phyloP scores from a whole-genome alignment of 2,329 filamentous ascomycete genomes.

The Clarireedia monteithiana region DNA sequence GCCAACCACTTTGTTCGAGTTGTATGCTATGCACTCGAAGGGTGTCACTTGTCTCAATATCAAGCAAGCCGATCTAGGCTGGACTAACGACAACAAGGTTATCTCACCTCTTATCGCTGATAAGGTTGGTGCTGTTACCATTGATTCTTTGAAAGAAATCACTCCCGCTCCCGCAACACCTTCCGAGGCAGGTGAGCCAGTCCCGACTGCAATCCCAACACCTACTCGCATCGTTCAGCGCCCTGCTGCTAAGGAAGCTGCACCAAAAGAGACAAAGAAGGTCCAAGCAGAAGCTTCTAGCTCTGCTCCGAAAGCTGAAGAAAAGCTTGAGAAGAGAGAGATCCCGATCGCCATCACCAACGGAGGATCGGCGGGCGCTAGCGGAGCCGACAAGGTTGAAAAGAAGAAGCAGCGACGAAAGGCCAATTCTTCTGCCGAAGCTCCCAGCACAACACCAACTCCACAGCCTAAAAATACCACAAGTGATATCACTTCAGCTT shows the following conservation, averaged over 20 bases:
- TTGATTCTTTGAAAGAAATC: conserved; percentile 53
- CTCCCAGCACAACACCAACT: conserved; percentile 14
- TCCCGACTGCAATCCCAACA: conserved; percentile 15
- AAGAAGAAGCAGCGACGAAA: conserved; percentile 63
- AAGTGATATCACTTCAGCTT: conserved; percentile 25
- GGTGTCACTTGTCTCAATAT: conserved; percentile 87
- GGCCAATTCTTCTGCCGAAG: conserved; percentile 36
- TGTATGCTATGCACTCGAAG: conserved; percentile 96
- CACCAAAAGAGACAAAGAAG: conserved; percentile 25
- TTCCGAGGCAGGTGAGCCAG: conserved; percentile 2
- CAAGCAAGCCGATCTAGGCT: conserved; percentile 83
- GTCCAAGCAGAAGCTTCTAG: conserved; percentile 14
- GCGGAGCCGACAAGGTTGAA: conserved; percentile 49
- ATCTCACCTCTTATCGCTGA: conserved; percentile 70
- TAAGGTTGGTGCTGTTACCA: conserved; percentile 63
- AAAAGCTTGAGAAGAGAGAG: conserved; percentile 32
- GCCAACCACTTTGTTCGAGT: conserved; percentile 76
- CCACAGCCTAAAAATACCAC: conserved; percentile 24
- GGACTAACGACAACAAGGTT: conserved; percentile 85
- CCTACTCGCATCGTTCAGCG: conserved; percentile 24
- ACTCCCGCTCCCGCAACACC: conserved; percentile 10
- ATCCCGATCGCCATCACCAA: conserved; percentile 14
- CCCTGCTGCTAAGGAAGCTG: conserved; percentile 22
- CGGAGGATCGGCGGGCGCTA: conserved; percentile 20
- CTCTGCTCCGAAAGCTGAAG: conserved; percentile 28